These are phyloP conservation scores for Mucor circinelloides DNA, from an alignment of 371 early-diverging fungal species.

Conservation along the genomic window DNA sequence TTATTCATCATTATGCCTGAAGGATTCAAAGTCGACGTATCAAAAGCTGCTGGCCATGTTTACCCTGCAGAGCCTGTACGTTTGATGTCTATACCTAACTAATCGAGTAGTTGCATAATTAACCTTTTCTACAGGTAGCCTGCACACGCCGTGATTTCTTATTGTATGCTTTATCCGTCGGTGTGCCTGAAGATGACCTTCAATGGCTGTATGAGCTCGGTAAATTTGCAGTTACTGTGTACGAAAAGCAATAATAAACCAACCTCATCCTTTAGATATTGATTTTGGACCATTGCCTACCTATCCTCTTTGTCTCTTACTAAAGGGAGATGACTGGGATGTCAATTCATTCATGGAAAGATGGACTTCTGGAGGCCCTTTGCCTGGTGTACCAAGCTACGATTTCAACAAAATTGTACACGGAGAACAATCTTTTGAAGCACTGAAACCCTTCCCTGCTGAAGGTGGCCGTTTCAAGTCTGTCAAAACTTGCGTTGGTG, in stretches of 20 bases:
- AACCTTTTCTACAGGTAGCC: slow-evolving; percentile 30
- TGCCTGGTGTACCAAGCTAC: slow-evolving; percentile 66
- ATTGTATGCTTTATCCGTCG: slow-evolving; percentile 72
- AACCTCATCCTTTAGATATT: slow-evolving; percentile 33
- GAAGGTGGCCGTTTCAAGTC: slow-evolving; percentile 58
- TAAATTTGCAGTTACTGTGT: slow-evolving; percentile 12
- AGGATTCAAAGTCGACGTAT: slow-evolving; percentile 29
- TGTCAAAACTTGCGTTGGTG: slow-evolving; percentile 46
- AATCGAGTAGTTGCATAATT: neutral
- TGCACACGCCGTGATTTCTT: slow-evolving; percentile 72
- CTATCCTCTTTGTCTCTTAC: slow-evolving; percentile 63
- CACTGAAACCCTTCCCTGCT: slow-evolving; percentile 59
- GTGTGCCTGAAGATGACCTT: slow-evolving; percentile 60
- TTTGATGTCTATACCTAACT: neutral
- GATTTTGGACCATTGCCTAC: slow-evolving; percentile 72
- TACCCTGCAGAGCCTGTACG: slow-evolving; percentile 15
- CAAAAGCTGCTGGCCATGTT: slow-evolving; percentile 27
- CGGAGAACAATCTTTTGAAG: slow-evolving; percentile 72
- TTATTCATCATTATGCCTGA: slow-evolving; percentile 19
- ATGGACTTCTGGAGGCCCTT: slow-evolving; percentile 30
- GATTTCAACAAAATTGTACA: slow-evolving; percentile 72
- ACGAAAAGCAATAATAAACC: neutral
- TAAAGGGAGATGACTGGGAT: slow-evolving; percentile 59
- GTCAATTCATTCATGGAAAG: slow-evolving; percentile 61
- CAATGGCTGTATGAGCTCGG: slow-evolving; percentile 70